A percentile compares a stretch with the other conserved stretches of the same genome.
phyloP scores from a whole-genome alignment of 441 rosid genomes.

The Dalechampia spathulata region DNA sequence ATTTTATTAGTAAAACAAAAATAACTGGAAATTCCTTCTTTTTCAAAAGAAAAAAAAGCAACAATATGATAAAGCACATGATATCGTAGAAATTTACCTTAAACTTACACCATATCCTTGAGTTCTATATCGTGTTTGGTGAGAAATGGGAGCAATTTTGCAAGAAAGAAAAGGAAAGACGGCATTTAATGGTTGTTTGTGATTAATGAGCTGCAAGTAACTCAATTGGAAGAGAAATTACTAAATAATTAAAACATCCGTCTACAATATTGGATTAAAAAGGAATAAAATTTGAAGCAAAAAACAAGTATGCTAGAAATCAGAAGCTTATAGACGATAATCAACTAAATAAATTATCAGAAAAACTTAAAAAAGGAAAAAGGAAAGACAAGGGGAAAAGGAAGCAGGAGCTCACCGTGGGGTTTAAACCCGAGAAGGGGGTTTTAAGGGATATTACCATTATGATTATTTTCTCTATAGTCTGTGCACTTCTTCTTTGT shows the following conservation, averaged over 20 bases:
- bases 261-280: too few species aligned
- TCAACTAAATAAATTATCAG: too few species aligned
- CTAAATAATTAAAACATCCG: too few species aligned
- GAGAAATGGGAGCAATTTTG: constrained; percentile 22
- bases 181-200: constrained; percentile 16
- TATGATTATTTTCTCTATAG: constrained; percentile 2
- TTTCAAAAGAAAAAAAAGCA: too few species aligned
- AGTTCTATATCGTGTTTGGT: constrained; percentile 19
- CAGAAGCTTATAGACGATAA: too few species aligned
- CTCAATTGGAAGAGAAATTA: not conserved
- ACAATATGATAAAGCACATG: not conserved
- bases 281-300: too few species aligned
- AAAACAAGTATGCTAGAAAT: too few species aligned
- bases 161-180: constrained; percentile 19
- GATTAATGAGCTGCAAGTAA: constrained; percentile 30
- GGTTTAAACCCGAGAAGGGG: constrained; percentile 23
- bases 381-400: not conserved
- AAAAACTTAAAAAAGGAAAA: too few species aligned
- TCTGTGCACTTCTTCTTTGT: not conserved
- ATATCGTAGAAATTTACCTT: not conserved
- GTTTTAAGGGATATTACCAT: constrained; percentile 37
- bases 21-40: too few species aligned
- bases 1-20: not conserved
- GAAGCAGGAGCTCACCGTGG: constrained; percentile 19
- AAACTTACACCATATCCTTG: constrained; percentile 20